Evolutionary conservation across 139 green algal species (phyloP), one percentile per base, ranked within the genome.

Genomic region (Coelastrella sp.): DNA sequence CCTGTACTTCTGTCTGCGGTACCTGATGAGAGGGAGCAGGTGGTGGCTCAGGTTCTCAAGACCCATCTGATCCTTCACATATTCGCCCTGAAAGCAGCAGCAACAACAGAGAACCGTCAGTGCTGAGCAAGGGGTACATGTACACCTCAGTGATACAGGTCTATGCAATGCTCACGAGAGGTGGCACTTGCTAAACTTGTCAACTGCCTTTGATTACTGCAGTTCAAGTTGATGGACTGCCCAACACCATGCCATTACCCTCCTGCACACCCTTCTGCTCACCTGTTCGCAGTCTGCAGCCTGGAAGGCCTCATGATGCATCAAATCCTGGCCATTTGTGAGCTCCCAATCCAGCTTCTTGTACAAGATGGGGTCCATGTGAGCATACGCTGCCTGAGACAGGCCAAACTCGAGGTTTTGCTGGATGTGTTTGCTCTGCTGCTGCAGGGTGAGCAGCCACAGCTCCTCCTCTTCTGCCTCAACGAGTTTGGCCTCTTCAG

Each of bases 311-410:
- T 89, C 81, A 4, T 89, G 81, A 65, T 89, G 80, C 89, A 89
- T 20, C 47, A 86, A 68, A 74, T 96, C 94, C 73, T 94, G 80
- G 79, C 89, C 92, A 84, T 96, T 87, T 71, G 94, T 96, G 61
- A 93, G 94, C 92, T 96, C 94, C 88, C 88, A 96, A 86, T 96
- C 94, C 66, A 96, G 92, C 94, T 96, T 96, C 92, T 96, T 96
- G 90, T 95, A 74, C 59, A 96, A 85, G 65, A 96, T 82, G 5
- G 94, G 94, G 94, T 96, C 94, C 94, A 96, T 96, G 94, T 96
- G 81, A 7, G 94, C 94, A n/a, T 94, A 47, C 3, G 80, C 88
- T 11, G 80, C 68, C 78, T 96, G 94, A 19, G 94, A 92, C 86
- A 96, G 85, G 89, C 95, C 94, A 77, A 95, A 91, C 79, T 91